These are phyloP conservation scores for Pouteria glomerata DNA, from an alignment of 148 eudicot species.

Conservation along the genomic window DNA sequence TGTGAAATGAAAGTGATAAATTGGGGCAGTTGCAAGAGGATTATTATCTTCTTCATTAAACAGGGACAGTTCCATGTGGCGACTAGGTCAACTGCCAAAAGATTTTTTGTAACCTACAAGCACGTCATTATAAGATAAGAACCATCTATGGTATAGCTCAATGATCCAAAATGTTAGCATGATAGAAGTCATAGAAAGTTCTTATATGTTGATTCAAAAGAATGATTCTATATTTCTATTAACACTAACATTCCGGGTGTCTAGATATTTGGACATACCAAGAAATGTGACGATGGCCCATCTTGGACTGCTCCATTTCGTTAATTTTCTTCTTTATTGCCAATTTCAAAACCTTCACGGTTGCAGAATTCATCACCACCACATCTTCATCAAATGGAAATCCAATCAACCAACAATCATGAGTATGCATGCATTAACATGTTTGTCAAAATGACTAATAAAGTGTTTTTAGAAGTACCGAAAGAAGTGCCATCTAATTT, in stretches of 20 bases:
- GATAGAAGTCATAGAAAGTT: background rate
- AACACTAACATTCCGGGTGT: background rate
- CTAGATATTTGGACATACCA: constrained; percentile 36
- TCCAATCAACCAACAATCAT: background rate
- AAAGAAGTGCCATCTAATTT: constrained; percentile 69
- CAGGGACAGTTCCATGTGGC: background rate
- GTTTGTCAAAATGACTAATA: constrained; percentile 28
- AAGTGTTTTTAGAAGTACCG: constrained; percentile 33
- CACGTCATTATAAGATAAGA: background rate
- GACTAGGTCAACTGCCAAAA: background rate
- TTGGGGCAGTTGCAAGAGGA: background rate
- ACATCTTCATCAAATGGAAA: constrained; percentile 46
- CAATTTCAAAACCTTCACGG: constrained; percentile 74
- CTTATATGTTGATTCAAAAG: background rate
- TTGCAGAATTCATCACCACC: constrained; percentile 73
- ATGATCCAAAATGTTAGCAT: background rate
- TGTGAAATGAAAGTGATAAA: background rate
- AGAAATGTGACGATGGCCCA: constrained; percentile 98
- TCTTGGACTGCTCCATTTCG: constrained; percentile 70
- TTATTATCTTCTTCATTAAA: background rate
- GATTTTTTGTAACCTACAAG: background rate
- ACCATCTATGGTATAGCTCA: background rate
- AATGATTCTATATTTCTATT: background rate
- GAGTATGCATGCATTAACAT: background rate
- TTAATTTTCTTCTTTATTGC: constrained; percentile 62